Conservation (phyloP, 805 yeast genomes). For the Suhomyces pyralidae region DNA sequence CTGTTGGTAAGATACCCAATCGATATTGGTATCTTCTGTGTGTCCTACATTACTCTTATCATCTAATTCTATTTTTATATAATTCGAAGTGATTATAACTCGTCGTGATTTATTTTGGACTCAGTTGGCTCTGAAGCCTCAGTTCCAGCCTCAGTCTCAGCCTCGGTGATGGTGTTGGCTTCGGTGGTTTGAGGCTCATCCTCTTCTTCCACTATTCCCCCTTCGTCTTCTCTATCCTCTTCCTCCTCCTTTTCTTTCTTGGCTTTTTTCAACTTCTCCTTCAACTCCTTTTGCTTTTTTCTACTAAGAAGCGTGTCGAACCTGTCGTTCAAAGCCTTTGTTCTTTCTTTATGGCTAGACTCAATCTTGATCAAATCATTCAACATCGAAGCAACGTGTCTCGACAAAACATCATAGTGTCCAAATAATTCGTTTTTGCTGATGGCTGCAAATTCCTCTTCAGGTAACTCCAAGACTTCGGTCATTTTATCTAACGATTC, state of each 20-base stretch:
- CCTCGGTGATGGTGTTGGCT: neutral
- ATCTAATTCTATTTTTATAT: neutral
- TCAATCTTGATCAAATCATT: constrained; percentile 30
- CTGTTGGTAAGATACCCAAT: too few species aligned
- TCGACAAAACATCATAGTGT: constrained; percentile 22
- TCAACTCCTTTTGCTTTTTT: constrained; percentile 29
- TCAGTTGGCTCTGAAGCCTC: constrained; percentile 4
- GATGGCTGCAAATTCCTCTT: constrained; percentile 19
- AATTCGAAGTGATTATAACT: constrained; percentile 8
- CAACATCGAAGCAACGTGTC: constrained; percentile 26
- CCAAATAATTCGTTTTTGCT: constrained; percentile 25
- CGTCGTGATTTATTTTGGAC: constrained; percentile 20
- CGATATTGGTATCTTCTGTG: too few species aligned
- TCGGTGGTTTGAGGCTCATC: constrained; percentile 1
- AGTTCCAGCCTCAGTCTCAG: neutral
- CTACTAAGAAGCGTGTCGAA: constrained; percentile 29
- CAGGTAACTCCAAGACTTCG: constrained; percentile 17
- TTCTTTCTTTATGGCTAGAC: constrained; percentile 26
- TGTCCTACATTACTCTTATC: neutral
- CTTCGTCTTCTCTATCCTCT: constrained; percentile 4
- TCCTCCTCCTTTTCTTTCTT: constrained; percentile 19
- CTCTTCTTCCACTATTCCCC: constrained; percentile 2
- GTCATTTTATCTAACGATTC: constrained; percentile 27
- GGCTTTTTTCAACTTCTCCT: constrained; percentile 29
- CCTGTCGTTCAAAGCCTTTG: constrained; percentile 24